These are phyloP conservation scores for Paraglomus brasilianum DNA, from an alignment of 192 early-diverging fungal genomes.

Conservation along the genomic window DNA sequence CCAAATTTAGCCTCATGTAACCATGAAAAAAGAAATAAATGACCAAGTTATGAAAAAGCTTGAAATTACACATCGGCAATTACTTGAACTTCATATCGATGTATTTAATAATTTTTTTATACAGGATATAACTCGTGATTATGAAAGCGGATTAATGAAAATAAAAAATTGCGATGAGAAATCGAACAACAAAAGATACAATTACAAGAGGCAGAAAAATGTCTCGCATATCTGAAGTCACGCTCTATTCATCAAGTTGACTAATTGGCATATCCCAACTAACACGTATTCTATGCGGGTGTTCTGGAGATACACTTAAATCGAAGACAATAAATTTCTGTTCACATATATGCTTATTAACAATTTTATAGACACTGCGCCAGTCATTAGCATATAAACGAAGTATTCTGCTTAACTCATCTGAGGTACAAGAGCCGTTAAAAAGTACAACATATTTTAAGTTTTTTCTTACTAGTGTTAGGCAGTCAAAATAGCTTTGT, in stretches of 20 bases:
- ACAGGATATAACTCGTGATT: too few species aligned
- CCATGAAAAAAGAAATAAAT: too few species aligned
- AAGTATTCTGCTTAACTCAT: slow-evolving; percentile 2
- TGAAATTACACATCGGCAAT: too few species aligned
- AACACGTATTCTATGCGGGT: slow-evolving; percentile 1
- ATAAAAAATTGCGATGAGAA: not conserved
- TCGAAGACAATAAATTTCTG: not conserved
- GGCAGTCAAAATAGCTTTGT: not conserved
- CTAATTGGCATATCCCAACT: slow-evolving; percentile 1
- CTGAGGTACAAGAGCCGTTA: not conserved
- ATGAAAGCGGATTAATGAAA: not conserved
- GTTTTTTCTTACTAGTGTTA: not conserved
- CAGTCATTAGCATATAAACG: not conserved
- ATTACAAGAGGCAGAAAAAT: slow-evolving; percentile 17
- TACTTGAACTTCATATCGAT: too few species aligned
- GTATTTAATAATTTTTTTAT: too few species aligned
- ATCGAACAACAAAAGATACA: not conserved
- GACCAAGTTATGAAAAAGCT: too few species aligned
- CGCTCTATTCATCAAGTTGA: not conserved
- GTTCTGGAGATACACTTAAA: slow-evolving; percentile 17
- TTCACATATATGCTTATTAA: slow-evolving; percentile 4
- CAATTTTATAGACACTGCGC: not conserved
- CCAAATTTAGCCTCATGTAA: too few species aligned
- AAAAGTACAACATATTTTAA: not conserved
- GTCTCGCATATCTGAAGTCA: not conserved